phyloP scores from a whole-genome alignment of 108 stramenopile species.

The Aurantiochytrium sp. region DNA sequence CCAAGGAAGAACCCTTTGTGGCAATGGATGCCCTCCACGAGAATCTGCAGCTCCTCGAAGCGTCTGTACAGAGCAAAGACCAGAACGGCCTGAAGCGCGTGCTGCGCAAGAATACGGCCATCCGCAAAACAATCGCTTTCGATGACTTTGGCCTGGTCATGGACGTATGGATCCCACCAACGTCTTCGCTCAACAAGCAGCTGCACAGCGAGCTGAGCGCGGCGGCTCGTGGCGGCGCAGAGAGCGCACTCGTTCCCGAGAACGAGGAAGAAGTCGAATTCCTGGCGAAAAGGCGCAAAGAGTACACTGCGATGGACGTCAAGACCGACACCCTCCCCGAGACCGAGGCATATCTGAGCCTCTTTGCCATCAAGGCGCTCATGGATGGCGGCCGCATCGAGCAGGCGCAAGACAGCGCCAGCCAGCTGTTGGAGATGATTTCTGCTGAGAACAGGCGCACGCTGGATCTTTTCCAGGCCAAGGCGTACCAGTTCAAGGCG shows the following conservation, averaged over 20 bases:
- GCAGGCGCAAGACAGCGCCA: neutral
- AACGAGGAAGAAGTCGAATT: neutral
- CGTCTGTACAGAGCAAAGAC: neutral
- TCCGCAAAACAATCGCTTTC: neutral
- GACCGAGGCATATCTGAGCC: neutral
- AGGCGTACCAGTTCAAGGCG: constrained; percentile 21
- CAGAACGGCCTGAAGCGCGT: neutral
- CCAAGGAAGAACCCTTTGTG: neutral
- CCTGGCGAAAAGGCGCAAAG: neutral
- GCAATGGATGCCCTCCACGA: neutral
- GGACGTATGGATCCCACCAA: neutral
- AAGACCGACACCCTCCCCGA: neutral
- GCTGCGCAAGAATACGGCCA: neutral
- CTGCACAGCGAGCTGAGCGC: neutral
- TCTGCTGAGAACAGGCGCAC: constrained; percentile 14
- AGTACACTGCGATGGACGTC: neutral
- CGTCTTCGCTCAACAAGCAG: neutral
- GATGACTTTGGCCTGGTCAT: neutral
- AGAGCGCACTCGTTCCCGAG: neutral
- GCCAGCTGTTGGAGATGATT: neutral
- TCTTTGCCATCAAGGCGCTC: neutral
- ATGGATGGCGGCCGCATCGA: neutral
- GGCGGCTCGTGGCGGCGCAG: neutral
- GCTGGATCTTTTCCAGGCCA: constrained; percentile 26
- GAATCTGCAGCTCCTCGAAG: neutral